Conservation (phyloP, 139 green algal genomes). For the Closterium sp. region DNA sequence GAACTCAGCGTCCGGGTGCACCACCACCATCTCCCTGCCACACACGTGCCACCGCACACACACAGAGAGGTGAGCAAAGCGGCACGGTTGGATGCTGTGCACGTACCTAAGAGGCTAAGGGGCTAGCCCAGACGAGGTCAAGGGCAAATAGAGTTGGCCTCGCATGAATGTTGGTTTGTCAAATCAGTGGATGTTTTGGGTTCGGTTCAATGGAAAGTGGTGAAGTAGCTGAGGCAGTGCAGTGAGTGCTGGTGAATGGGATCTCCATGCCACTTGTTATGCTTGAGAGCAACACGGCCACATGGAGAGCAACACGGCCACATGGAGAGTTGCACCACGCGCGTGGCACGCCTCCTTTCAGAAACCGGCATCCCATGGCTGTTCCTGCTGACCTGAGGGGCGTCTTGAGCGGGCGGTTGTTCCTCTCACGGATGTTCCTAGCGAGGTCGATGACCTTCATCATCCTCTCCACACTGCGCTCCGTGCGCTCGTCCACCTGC, state of each 20-base stretch:
- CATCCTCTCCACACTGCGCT: conserved; percentile 85
- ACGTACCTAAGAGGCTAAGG: too few relatives aligned
- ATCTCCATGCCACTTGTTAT: too few relatives aligned
- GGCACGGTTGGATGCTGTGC: background rate
- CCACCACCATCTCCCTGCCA: conserved; percentile 65
- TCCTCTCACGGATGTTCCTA: conserved; percentile 78
- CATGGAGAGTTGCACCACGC: too few relatives aligned
- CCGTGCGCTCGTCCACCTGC: conserved; percentile 59
- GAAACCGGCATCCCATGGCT: background rate
- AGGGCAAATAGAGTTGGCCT: too few relatives aligned
- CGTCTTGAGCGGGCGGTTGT: conserved; percentile 78
- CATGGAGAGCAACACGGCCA: too few relatives aligned
- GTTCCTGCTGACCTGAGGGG: conserved; percentile 73
- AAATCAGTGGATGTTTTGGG: too few relatives aligned
- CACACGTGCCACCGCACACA: background rate
- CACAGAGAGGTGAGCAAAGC: background rate
- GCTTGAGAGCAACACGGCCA: too few relatives aligned
- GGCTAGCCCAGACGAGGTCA: background rate
- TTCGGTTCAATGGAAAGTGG: too few relatives aligned
- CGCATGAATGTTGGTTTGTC: too few relatives aligned
- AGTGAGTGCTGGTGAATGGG: too few relatives aligned
- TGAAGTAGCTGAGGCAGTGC: too few relatives aligned
- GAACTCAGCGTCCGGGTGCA: conserved; percentile 80
- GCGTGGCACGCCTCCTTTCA: background rate
- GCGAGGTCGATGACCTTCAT: conserved; percentile 77